A percentile compares a stretch with the other conserved stretches of the same genome.
phyloP scores from a whole-genome alignment of 805 yeast species.

The Jamesozyma hellenica region DNA sequence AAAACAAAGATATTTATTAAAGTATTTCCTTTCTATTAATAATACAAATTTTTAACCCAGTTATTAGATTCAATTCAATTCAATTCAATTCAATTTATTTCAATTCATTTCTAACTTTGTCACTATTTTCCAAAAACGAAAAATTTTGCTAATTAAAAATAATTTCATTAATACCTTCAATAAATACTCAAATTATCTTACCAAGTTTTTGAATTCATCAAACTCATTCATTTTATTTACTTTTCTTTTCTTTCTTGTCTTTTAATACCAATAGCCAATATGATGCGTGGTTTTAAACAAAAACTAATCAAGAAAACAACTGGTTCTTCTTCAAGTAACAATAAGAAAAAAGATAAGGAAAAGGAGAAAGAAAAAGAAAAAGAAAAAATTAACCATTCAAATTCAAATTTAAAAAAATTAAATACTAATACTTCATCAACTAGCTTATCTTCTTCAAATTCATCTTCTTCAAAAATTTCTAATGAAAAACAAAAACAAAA shows the following conservation, averaged over 20 bases:
- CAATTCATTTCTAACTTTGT: no score
- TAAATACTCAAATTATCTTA: no score
- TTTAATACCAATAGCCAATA: conserved; percentile 27
- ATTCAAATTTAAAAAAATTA: background rate
- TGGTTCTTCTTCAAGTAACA: conserved; percentile 30
- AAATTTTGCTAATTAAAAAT: no score
- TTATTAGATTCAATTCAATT: no score
- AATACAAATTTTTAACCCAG: no score
- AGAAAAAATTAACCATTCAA: conserved; percentile 4
- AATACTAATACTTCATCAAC: conserved; percentile 2
- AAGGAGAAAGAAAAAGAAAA: conserved; percentile 31
- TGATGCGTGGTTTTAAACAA: conserved; percentile 71
- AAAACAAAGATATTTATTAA: no score
- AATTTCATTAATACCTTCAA: no score
- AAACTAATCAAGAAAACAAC: conserved; percentile 33
- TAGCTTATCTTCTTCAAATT: background rate
- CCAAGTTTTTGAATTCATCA: no score
- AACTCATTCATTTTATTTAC: no score
- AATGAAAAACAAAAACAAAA: background rate
- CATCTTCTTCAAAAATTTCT: background rate
- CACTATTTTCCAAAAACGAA: no score
- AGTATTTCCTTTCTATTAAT: no score
- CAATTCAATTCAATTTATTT: no score
- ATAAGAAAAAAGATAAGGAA: conserved; percentile 37
- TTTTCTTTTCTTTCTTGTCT: background rate